Evolutionary conservation across 305 asterid genomes (phyloP).

Genomic region (Ajuga reptans): DNA sequence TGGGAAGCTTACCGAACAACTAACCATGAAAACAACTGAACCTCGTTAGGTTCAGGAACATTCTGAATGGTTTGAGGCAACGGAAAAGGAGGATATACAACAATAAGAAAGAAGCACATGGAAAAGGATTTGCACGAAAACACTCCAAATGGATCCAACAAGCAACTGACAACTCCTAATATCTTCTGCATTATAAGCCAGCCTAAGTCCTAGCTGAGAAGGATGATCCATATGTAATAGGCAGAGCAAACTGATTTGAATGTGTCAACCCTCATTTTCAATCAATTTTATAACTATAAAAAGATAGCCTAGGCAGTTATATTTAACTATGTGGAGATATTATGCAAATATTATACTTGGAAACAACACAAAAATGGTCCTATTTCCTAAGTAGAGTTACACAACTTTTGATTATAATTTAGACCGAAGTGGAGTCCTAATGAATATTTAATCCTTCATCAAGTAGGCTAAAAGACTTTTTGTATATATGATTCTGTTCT

Average conservation of each 20-base stretch:
- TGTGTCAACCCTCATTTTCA: background rate
- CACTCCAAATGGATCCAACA: background rate
- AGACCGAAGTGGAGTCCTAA: background rate
- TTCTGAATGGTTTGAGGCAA: background rate
- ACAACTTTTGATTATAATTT: background rate
- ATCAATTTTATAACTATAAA: background rate
- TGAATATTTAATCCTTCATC: background rate
- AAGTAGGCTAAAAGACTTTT: background rate
- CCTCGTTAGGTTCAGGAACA: background rate
- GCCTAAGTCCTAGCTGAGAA: too few relatives aligned
- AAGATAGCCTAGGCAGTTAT: background rate
- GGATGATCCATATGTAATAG: too few relatives aligned
- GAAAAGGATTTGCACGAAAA: background rate
- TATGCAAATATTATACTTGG: background rate
- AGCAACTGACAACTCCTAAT: background rate
- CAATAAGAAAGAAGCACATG: background rate
- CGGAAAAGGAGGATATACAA: background rate
- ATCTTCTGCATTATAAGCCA: too few relatives aligned
- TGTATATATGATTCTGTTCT: background rate
- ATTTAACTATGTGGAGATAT: too few relatives aligned
- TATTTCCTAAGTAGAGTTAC: background rate
- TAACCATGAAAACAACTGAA: background rate
- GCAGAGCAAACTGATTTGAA: background rate
- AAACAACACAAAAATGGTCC: background rate
- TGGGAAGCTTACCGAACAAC: background rate